Evolutionary conservation across 768 basidiomycete species (phyloP), one percentile per base, ranked within the genome.

Genomic region (Dacryopinax spathularia): DNA sequence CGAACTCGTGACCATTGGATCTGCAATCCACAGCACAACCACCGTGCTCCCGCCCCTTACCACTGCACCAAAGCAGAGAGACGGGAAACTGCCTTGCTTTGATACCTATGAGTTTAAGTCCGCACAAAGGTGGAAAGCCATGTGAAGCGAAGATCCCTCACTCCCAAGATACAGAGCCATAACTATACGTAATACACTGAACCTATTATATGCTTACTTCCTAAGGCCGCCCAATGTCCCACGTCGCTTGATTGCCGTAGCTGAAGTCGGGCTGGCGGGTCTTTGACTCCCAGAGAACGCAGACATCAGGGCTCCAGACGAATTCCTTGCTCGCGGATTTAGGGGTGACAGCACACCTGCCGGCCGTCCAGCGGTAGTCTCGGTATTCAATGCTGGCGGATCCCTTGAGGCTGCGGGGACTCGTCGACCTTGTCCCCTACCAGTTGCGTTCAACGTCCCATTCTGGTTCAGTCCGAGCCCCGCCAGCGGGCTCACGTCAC

Each of bases 401-500:
- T 56, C 48, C 29, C 31, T 56, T 7, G 48, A 5, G 7, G 5
- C 48, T 7, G 5, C 25, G 6, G 48, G 15, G 7, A 20, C 25
- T 29, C 48, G 25, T 56, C 48, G 48, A 9, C 48, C 48, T 29
- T 29, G 48, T 25, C 22, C 48, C 18, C 48, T 29, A 6, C 13
- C 22, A 7, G 43, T 29, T 9, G 13, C 25, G 9, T 22, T 27
- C 13, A 29, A 6, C 15, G 18, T 29, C 5, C 10, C 10, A 20
- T 56, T 56, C 25, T 22, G 31, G 25, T 29, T 29, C 5, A 56
- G 25, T 25, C 48, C 48, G 25, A 56, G 48, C 7, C 48, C 48
- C 15, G 48, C 48, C 29, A 56, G 7, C 59, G 61, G 1, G 66
- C 48, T 56, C 9, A 29, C 76, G 63, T 91, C 87, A 15, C 79